A percentile compares a stretch with the other conserved stretches of the same genome.
Evolutionary conservation across 2,329 filamentous ascomycete genomes (phyloP).

Genomic region (Xylariales sp.): DNA sequence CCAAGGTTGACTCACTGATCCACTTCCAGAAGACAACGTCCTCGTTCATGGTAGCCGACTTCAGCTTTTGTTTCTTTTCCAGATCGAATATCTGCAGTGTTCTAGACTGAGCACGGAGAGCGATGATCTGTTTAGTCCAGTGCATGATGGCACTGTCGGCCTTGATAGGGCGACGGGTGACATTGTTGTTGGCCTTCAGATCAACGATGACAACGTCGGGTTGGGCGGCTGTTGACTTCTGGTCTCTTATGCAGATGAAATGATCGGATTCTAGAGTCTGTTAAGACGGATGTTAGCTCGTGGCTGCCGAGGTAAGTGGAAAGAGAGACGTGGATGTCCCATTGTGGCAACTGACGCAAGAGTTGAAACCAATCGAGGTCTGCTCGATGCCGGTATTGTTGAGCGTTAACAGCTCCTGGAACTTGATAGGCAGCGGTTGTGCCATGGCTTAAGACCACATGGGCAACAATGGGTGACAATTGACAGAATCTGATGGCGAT

Average conservation of each 20-base stretch:
- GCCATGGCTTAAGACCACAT: slow-evolving; percentile 62
- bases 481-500: slow-evolving; percentile 23
- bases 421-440: slow-evolving; percentile 84
- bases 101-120: slow-evolving; percentile 91
- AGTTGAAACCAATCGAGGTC: slow-evolving; percentile 81
- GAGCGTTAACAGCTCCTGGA: slow-evolving; percentile 87
- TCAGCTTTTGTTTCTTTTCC: slow-evolving; percentile 91
- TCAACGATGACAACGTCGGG: slow-evolving; percentile 98
- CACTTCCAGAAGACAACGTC: slow-evolving; percentile 99
- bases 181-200: slow-evolving; percentile 96
- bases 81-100: slow-evolving; percentile 99
- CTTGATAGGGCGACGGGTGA: slow-evolving; percentile 95
- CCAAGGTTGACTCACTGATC: slow-evolving; percentile 90
- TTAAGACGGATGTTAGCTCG: slow-evolving; percentile 41
- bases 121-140: slow-evolving; percentile 95
- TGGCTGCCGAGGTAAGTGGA: slow-evolving; percentile 7
- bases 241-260: slow-evolving; percentile 96
- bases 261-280: slow-evolving; percentile 98
- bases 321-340: slow-evolving; percentile 51
- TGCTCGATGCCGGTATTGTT: slow-evolving; percentile 60
- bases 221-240: slow-evolving; percentile 83
- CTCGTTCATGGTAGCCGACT: slow-evolving; percentile 95
- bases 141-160: slow-evolving; percentile 99
- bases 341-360: slow-evolving; percentile 68
- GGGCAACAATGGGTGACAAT: slow-evolving; percentile 38